phyloP scores from a whole-genome alignment of 176 grass and related monocot genomes.

The Zea mays region Zm-B73-REFERENCE-NAM-5.0 NC_050100.1:176865001-176865500 shows the following conservation, averaged over 20 bases:
- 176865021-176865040: not conserved
- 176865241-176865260: not conserved
- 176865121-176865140: not conserved
- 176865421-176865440: not conserved
- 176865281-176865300: not conserved
- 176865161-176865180: not conserved
- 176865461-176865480: not conserved
- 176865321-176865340: not conserved
- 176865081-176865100: not conserved
- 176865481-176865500: not conserved
- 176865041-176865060: not conserved
- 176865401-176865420: not conserved
- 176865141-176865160: not conserved
- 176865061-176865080: not conserved
- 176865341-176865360: not conserved
- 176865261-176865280: not conserved
- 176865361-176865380: not conserved
- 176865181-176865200: not conserved
- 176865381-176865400: slow-evolving; percentile 8
- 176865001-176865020: slow-evolving; percentile 20
- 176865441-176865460: not conserved
- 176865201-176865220: not conserved
- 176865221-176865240: not conserved
- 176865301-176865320: not conserved
- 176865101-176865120: not conserved